Percentiles rank a stretch among this genome's conserved stretches.
Conservation (phyloP, 129 eudicot genomes). For the Deinandra increscens region DNA sequence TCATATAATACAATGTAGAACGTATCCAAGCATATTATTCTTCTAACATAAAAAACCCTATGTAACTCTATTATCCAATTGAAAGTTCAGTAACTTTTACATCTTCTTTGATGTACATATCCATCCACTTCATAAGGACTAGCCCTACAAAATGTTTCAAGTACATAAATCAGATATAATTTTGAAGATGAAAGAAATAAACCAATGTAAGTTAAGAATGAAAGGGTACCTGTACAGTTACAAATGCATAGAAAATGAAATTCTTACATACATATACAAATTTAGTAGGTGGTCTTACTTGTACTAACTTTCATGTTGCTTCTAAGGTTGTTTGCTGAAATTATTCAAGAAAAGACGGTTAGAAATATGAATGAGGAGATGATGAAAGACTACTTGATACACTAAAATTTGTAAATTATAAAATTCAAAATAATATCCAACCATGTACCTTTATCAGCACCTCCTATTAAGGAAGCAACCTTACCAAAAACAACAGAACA, state of each 20-base stretch:
- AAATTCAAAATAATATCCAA: neutral
- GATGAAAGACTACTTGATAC: constrained; percentile 1
- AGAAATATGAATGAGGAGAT: neutral
- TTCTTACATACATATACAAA: neutral
- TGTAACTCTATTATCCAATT: too few relatives aligned
- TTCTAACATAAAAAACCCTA: too few relatives aligned
- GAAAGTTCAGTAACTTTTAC: too few relatives aligned
- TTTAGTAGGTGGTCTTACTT: constrained; percentile 22
- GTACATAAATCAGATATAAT: too few relatives aligned
- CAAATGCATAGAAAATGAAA: neutral
- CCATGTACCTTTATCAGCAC: constrained; percentile 49
- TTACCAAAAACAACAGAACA: constrained; percentile 49
- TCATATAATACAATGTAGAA: too few relatives aligned
- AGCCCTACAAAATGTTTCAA: too few relatives aligned
- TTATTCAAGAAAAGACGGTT: neutral
- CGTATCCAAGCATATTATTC: too few relatives aligned
- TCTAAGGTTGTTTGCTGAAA: constrained; percentile 24
- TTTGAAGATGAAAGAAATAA: neutral
- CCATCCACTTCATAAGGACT: too few relatives aligned
- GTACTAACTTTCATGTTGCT: constrained; percentile 19
- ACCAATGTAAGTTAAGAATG: neutral
- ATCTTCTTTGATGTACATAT: too few relatives aligned
- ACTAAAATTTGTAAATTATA: neutral
- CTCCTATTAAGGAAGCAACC: constrained; percentile 20
- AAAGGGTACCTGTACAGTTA: too few relatives aligned